phyloP scores from a whole-genome alignment of 805 yeast species.

The Candida nitratophila region DNA sequence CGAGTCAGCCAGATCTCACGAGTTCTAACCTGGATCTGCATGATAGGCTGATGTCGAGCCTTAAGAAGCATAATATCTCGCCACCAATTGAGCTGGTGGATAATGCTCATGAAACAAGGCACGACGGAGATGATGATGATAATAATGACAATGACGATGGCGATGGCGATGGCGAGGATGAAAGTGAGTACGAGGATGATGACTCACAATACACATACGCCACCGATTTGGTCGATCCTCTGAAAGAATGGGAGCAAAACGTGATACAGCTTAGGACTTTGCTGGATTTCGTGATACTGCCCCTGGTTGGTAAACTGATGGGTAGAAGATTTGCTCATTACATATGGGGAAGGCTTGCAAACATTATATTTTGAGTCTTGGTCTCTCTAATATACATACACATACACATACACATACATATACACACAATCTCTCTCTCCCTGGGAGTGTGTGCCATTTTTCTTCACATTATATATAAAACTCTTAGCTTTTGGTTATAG shows the following conservation, averaged over 20 bases:
- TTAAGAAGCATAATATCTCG: not conserved
- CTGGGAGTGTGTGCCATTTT: no score
- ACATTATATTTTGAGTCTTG: slow-evolving; percentile 6
- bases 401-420: no score
- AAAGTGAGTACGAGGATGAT: slow-evolving; percentile 5
- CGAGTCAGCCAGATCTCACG: not conserved
- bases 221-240: slow-evolving; percentile 35
- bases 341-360: slow-evolving; percentile 25
- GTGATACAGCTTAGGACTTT: slow-evolving; percentile 51
- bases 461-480: no score
- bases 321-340: slow-evolving; percentile 53
- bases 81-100: not conserved
- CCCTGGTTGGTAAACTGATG: slow-evolving; percentile 57
- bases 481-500: not conserved
- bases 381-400: not conserved
- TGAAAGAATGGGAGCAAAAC: slow-evolving; percentile 71
- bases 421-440: no score
- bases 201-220: slow-evolving; percentile 26
- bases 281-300: slow-evolving; percentile 52
- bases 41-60: not conserved
- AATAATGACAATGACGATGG: not conserved
- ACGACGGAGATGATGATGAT: not conserved
- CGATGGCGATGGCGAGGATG: not conserved
- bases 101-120: not conserved
- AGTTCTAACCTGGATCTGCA: not conserved